These are phyloP conservation scores for Lactarius akahatsu DNA, from an alignment of 768 basidiomycete species.

Conservation along the genomic window DNA sequence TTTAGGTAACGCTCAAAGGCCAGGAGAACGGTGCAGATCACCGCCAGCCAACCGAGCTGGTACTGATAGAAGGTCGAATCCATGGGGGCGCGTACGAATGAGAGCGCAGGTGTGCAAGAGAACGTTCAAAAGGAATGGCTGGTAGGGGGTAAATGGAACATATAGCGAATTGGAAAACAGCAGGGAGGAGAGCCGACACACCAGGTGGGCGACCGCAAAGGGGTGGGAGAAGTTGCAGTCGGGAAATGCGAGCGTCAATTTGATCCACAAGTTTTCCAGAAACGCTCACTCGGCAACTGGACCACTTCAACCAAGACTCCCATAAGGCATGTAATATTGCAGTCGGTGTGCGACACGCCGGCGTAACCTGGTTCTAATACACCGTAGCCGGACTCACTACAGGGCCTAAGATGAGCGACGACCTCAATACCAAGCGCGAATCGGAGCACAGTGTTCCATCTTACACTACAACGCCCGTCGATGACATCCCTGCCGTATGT, in stretches of 20 bases:
- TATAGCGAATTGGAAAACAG: neutral
- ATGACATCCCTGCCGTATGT: constrained; percentile 33
- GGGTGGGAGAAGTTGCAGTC: neutral
- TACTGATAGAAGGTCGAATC: constrained; percentile 33
- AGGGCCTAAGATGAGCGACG: neutral
- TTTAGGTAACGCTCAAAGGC: constrained; percentile 31
- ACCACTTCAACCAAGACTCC: neutral
- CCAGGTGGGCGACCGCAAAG: neutral
- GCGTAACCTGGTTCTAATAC: neutral
- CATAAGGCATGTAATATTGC: neutral
- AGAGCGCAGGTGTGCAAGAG: neutral
- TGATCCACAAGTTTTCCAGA: neutral
- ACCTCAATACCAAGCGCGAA: neutral
- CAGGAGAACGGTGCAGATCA: constrained; percentile 28
- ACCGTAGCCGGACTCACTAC: neutral
- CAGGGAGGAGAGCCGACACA: neutral
- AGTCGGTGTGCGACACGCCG: neutral
- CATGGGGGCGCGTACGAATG: neutral
- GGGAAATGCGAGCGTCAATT: neutral
- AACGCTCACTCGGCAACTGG: neutral
- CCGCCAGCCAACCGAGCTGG: constrained; percentile 33
- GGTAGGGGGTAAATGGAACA: neutral
- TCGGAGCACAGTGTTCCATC: neutral
- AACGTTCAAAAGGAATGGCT: constrained; percentile 3
- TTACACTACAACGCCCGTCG: constrained; percentile 29